A percentile compares a stretch with the other conserved stretches of the same genome.
Evolutionary conservation across 2,329 filamentous ascomycete species (phyloP).

Genomic region (Periconia macrospinosa): DNA sequence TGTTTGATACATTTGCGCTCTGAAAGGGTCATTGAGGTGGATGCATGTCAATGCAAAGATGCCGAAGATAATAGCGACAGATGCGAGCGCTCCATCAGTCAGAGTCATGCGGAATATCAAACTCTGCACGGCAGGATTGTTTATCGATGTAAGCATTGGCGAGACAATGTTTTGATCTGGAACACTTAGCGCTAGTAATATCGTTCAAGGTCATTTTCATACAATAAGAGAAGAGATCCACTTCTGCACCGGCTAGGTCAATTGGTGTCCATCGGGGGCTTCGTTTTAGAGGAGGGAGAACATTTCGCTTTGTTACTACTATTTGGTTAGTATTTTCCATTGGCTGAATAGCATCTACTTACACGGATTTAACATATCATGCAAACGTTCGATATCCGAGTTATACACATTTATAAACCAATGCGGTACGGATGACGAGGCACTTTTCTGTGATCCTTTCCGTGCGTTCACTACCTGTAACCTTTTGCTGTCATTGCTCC

Average conservation of each 20-base stretch:
- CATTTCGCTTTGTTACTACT: not conserved
- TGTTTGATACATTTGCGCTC: slow-evolving; percentile 8
- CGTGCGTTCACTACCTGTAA: not conserved
- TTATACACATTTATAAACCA: slow-evolving; percentile 6
- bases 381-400: slow-evolving; percentile 4
- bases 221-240: slow-evolving; percentile 14
- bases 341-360: not conserved
- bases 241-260: not conserved
- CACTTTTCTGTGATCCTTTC: not conserved
- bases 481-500: slow-evolving; percentile 11
- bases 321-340: not conserved
- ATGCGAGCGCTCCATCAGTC: slow-evolving; percentile 6
- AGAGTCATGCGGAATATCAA: slow-evolving; percentile 14
- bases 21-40: slow-evolving; percentile 6
- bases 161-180: slow-evolving; percentile 10
- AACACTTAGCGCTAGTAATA: not conserved
- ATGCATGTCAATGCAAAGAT: slow-evolving; percentile 13
- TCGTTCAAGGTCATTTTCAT: not conserved
- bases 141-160: slow-evolving; percentile 5
- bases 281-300: not conserved
- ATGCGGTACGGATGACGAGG: not conserved
- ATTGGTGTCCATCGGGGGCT: slow-evolving; percentile 14
- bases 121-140: slow-evolving; percentile 5
- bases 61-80: slow-evolving; percentile 11
- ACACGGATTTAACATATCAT: not conserved